phyloP scores from a whole-genome alignment of 2,329 filamentous ascomycete species.

The Pleurostoma richardsiae region DNA sequence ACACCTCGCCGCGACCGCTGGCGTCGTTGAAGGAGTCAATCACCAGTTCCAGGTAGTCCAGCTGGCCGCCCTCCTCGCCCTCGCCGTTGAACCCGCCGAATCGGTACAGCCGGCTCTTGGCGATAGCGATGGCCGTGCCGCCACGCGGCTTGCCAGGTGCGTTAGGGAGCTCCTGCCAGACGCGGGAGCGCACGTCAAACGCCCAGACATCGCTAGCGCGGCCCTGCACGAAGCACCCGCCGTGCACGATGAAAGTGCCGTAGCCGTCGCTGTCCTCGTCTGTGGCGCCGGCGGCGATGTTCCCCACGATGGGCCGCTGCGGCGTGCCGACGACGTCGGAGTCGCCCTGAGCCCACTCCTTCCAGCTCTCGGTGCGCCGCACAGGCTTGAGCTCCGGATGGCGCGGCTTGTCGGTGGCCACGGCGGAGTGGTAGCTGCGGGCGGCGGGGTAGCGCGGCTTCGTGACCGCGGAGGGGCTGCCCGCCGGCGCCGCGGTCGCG shows the following conservation, averaged over 20 bases:
- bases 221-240: slow-evolving; percentile 62
- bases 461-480: slow-evolving; percentile 7
- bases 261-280: slow-evolving; percentile 58
- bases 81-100: slow-evolving; percentile 77
- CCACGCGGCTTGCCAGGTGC: slow-evolving; percentile 64
- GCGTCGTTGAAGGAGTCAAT: slow-evolving; percentile 52
- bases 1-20: slow-evolving; percentile 41
- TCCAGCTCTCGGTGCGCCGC: slow-evolving; percentile 40
- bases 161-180: slow-evolving; percentile 63
- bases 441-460: slow-evolving; percentile 47
- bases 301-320: slow-evolving; percentile 54
- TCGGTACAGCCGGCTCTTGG: slow-evolving; percentile 62
- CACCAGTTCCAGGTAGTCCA: slow-evolving; percentile 61
- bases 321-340: slow-evolving; percentile 49
- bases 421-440: slow-evolving; percentile 66
- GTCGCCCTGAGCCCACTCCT: slow-evolving; percentile 51
- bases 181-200: slow-evolving; percentile 59
- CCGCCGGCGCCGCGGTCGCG: slow-evolving; percentile 25
- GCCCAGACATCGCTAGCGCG: slow-evolving; percentile 69
- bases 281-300: slow-evolving; percentile 50
- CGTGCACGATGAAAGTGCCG: slow-evolving; percentile 70
- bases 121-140: slow-evolving; percentile 62
- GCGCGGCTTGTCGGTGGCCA: slow-evolving; percentile 51
- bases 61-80: slow-evolving; percentile 61
- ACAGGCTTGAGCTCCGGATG: slow-evolving; percentile 32